Conservation (phyloP, 2,329 filamentous ascomycete species). For the Fusarium sp. region DNA sequence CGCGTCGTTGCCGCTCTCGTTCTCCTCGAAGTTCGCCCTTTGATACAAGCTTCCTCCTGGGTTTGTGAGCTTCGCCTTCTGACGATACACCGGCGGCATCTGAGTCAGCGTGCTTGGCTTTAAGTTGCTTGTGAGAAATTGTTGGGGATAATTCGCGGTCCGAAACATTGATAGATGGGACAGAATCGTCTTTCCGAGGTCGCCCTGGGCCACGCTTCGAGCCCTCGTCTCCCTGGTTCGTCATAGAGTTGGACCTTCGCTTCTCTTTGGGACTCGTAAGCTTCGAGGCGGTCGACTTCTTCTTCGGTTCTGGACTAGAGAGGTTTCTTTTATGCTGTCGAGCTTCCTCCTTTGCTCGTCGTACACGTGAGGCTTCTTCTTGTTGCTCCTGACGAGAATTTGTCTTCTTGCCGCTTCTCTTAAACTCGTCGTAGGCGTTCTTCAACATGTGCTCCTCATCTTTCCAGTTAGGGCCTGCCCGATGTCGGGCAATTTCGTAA, state of each 20-base stretch:
- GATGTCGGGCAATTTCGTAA: slow-evolving; percentile 84
- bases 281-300: slow-evolving; percentile 53
- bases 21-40: slow-evolving; percentile 71
- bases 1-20: slow-evolving; percentile 67
- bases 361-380: slow-evolving; percentile 56
- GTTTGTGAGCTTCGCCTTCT: slow-evolving; percentile 68
- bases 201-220: slow-evolving; percentile 64
- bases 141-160: slow-evolving; percentile 66
- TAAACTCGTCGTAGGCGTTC: slow-evolving; percentile 75
- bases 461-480: slow-evolving; percentile 89
- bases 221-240: slow-evolving; percentile 59
- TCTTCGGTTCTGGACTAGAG: slow-evolving; percentile 62
- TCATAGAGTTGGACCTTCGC: slow-evolving; percentile 56
- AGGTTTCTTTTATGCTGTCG: slow-evolving; percentile 58
- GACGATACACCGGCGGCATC: slow-evolving; percentile 65
- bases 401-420: slow-evolving; percentile 63
- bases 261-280: slow-evolving; percentile 62
- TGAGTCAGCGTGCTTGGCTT: slow-evolving; percentile 64
- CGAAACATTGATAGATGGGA: slow-evolving; percentile 59
- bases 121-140: slow-evolving; percentile 59
- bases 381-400: slow-evolving; percentile 62
- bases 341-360: slow-evolving; percentile 58
- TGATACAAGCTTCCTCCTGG: slow-evolving; percentile 71
- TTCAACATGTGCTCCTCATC: slow-evolving; percentile 87
- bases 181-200: slow-evolving; percentile 65